A percentile compares a stretch with the other conserved stretches of the same genome.
phyloP scores from a whole-genome alignment of 202 grass and related monocot species.

The Setaria italica region DNA sequence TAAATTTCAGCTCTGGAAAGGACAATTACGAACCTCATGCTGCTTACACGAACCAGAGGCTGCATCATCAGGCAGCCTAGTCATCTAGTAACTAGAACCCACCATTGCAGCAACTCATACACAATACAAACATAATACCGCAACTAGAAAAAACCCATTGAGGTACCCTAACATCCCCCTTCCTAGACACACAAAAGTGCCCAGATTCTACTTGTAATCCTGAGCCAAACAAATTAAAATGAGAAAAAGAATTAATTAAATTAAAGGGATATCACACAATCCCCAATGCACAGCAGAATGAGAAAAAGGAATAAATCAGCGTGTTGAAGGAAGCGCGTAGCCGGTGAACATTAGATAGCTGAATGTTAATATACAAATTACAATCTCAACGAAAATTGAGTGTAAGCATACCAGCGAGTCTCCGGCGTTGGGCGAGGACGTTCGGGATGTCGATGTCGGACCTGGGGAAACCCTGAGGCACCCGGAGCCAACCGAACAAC shows the following conservation, averaged over 20 bases:
- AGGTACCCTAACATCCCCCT: background rate
- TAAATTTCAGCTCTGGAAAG: background rate
- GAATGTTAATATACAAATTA: background rate
- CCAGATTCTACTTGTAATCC: constrained; percentile 4
- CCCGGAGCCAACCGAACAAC: background rate
- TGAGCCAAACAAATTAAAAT: background rate
- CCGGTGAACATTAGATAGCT: background rate
- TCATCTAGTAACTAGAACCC: background rate
- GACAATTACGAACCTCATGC: background rate
- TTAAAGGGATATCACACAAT: background rate
- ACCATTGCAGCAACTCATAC: background rate
- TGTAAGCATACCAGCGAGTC: constrained; percentile 57
- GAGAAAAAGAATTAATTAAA: background rate
- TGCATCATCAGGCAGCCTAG: constrained; percentile 2
- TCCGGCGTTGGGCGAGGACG: constrained; percentile 65
- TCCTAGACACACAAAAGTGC: background rate
- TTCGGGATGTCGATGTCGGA: constrained; percentile 71
- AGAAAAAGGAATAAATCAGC: background rate
- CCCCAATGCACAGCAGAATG: background rate
- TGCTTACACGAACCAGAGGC: background rate
- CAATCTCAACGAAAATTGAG: background rate
- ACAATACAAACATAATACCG: background rate
- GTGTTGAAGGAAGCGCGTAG: background rate
- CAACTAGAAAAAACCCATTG: background rate
- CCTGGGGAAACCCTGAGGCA: constrained; percentile 74